Evolutionary conservation across 2,329 filamentous ascomycete genomes (phyloP).

Genomic region (Chalara sp.): DNA sequence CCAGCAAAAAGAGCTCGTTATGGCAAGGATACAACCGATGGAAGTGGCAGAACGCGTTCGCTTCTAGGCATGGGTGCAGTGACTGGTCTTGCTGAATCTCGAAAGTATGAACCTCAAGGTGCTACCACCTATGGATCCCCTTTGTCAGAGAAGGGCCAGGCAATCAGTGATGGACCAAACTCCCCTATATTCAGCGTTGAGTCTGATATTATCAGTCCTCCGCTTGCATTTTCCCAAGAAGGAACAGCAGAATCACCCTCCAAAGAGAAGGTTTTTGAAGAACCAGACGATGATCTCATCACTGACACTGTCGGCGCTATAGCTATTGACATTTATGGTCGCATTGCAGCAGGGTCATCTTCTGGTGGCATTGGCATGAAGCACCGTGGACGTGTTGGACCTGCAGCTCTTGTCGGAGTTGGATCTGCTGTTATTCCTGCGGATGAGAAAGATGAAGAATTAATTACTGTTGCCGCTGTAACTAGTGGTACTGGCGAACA

Average conservation of each 20-base stretch:
- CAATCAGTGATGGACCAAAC: constrained; percentile 19
- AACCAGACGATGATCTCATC: constrained; percentile 51
- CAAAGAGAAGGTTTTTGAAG: constrained; percentile 1
- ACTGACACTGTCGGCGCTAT: constrained; percentile 96
- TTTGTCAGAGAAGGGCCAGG: constrained; percentile 3
- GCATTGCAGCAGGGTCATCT: constrained; percentile 90
- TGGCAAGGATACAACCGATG: constrained; percentile 16
- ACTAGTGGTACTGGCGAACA: constrained; percentile 96
- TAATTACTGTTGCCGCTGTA: constrained; percentile 70
- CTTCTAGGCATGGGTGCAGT: constrained; percentile 18
- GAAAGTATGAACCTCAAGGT: constrained; percentile 16
- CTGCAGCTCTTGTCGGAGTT: constrained; percentile 86
- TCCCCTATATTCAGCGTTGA: constrained; percentile 13
- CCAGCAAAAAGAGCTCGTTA: constrained; percentile 23
- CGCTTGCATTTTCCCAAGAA: constrained; percentile 15
- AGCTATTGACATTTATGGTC: constrained; percentile 77
- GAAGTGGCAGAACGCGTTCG: constrained; percentile 20
- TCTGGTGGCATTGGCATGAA: constrained; percentile 99
- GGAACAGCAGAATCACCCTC: constrained; percentile 14
- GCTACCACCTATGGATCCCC: constrained; percentile 7
- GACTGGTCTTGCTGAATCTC: constrained; percentile 3
- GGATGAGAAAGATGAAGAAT: constrained; percentile 61
- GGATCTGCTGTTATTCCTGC: constrained; percentile 84
- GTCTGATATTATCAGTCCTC: constrained; percentile 2
- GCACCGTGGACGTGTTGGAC: constrained; percentile 82